Base-by-base conservation (phyloP, 768 basidiomycete species). In the Tricholoma hemisulphureum region DNA sequence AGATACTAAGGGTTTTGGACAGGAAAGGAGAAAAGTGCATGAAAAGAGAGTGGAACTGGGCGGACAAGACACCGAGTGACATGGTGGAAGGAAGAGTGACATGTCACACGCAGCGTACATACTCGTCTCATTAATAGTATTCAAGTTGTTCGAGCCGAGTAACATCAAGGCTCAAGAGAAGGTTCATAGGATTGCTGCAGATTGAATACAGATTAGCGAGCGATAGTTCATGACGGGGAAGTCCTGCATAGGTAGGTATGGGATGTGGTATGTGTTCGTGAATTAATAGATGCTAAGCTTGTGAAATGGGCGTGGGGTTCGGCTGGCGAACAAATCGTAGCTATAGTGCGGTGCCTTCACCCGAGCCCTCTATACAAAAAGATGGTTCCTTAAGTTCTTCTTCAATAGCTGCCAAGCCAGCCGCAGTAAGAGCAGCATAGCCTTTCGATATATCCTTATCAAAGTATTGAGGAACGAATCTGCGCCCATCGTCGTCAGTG, bases 391-490 rank as follows among this genome's bases (percentile, higher is more conserved):
- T 71, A 7, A 90, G 65, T 67, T 95, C 92, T 59, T 89, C 87
- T 69, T 91, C 82, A 13, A 97, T 73, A 2, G 89, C 91, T 63
- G 80, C 76, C 55, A 74, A 70, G 5, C 95, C 95, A 41, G 80
- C 88, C 1, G 73, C 77, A 0, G 91, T 92, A 18, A 98, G 78
- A 16, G 60, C 67, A 1, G 93, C 84, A 56, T 82, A 78, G 11
- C 95, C 95, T 10, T 80, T 78, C 31, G 77, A 78, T 53, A 86
- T 76, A 53, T 89, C 84, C 54, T 80, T 75, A 66, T 88, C 88
- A 65, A 98, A 96, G 72, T 87, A 93, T 34, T 68, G 67, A 24
- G 95, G 86, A 53, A 84, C 76, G 69, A 92, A 93, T 61, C 92
- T 89, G 55, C 2, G 34, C 52, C 24, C 18, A 32, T 21, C 20